Base-by-base conservation (phyloP, 768 basidiomycete species). In the Paxillus rubicundulus region DNA sequence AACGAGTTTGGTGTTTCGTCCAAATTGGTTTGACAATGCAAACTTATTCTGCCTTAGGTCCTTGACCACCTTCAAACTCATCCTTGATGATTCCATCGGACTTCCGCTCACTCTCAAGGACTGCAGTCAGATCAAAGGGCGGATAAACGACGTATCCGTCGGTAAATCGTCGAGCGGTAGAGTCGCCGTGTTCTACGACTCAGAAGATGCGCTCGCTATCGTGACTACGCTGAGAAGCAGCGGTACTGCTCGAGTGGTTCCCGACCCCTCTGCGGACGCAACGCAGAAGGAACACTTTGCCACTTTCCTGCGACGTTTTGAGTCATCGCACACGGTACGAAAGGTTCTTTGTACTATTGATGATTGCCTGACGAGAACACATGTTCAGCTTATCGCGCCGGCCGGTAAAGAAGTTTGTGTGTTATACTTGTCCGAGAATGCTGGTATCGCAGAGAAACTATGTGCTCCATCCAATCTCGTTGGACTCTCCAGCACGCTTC, bases 131-230 rank as follows among this genome's bases (percentile, higher is more conserved):
- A 60, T 71, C 40, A 61, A 71, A 32, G 57, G 59, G 4, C 62
- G 60, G 28, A 72, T 74, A 38, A 68, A 74, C 16, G 75, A 78
- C 34, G 65, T 70, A 17, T 61, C 73, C 30, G 63, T 76, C 34
- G 68, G 64, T 17, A 72, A 70, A 13, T 61, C 60, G 37, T 63
- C 61, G 12, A 74, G 64, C 32, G 75, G 74, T 16, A 75, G 77
- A 9, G 77, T 84, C 1, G 87, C 84, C 17, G 77, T 82, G 58
- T 87, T 89, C 59, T 87, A 86, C 61, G 68, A 67, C 36, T 64
- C 70, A 28, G 62, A 76, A 28, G 67, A 77, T 53, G 81, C 81
- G 2, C 61, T 74, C 32, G 63, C 70, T n/a, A 66, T 87, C 47
- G 70, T 85, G n/a, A 70, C 76, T 49, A 74, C 83, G 6, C 61